Evolutionary conservation across 176 grass and related monocot species (phyloP).

Genomic region (Alloteropsis semialata): DNA sequence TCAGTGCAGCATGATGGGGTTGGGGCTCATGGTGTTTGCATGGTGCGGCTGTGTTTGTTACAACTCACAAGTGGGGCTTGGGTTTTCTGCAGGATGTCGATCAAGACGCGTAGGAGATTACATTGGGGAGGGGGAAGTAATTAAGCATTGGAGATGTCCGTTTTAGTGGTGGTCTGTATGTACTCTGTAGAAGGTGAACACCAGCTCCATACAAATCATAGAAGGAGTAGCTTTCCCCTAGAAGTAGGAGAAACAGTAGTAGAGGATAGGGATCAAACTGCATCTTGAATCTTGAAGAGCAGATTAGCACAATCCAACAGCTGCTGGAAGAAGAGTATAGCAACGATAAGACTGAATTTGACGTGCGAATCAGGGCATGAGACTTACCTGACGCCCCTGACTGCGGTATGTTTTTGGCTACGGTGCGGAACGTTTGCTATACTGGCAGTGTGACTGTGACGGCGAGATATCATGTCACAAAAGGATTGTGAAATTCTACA

Average conservation of each 20-base stretch:
- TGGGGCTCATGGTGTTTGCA: not conserved
- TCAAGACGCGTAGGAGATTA: not conserved
- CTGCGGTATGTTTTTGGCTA: not conserved
- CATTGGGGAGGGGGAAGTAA: not conserved
- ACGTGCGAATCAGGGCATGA: not conserved
- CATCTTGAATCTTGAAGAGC: not conserved
- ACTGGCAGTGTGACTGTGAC: not conserved
- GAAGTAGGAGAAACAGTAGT: not conserved
- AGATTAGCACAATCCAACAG: not conserved
- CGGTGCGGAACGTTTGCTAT: not conserved
- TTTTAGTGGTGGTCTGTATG: not conserved
- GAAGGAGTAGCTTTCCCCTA: too few relatives aligned
- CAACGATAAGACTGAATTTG: not conserved
- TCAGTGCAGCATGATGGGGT: not conserved
- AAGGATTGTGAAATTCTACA: not conserved
- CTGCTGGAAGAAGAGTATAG: not conserved
- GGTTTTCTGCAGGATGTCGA: not conserved
- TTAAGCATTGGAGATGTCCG: not conserved
- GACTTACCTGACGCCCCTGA: not conserved
- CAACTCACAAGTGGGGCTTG: not conserved
- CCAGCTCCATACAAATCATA: not conserved
- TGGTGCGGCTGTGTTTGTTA: not conserved
- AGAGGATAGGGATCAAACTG: not conserved
- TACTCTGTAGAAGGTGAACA: not conserved
- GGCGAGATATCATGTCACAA: not conserved